These are phyloP conservation scores for Plasmodium blacklocki DNA, from an alignment of 169 alveolate genomes.

Conservation along the genomic window DNA sequence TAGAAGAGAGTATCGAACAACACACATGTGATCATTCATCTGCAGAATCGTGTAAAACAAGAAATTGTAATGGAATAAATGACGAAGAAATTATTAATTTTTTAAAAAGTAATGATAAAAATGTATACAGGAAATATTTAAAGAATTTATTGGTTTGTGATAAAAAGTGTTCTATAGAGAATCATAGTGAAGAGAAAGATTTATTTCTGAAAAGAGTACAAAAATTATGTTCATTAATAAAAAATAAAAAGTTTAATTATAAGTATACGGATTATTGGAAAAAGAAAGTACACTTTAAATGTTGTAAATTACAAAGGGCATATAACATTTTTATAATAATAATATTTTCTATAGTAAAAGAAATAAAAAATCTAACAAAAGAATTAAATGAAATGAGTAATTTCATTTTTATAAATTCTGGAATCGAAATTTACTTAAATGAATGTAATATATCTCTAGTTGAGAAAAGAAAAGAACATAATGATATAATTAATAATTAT, in stretches of 20 bases:
- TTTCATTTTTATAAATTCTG: conserved; percentile 72
- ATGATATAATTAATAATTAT: background rate
- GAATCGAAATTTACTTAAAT: conserved; percentile 64
- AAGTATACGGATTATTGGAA: conserved; percentile 29
- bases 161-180: conserved; percentile 17
- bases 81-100: conserved; percentile 28
- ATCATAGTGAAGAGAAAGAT: conserved; percentile 44
- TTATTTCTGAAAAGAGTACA: conserved; percentile 42
- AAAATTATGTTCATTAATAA: conserved; percentile 48
- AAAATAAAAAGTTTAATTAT: conserved; percentile 53
- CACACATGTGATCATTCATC: too few species aligned
- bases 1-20: too few species aligned
- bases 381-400: conserved; percentile 43
- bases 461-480: background rate
- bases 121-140: conserved; percentile 18
- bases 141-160: conserved; percentile 23
- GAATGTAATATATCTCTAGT: conserved; percentile 41
- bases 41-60: background rate
- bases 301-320: conserved; percentile 54
- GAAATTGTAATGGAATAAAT: background rate
- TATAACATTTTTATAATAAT: conserved; percentile 38
- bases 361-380: conserved; percentile 37
- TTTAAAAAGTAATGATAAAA: conserved; percentile 18
- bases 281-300: conserved; percentile 22
- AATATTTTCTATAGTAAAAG: conserved; percentile 58